A percentile compares a stretch with the other conserved stretches of the same genome.
These are phyloP conservation scores for Aurantiochytrium sp. DNA, from an alignment of 108 stramenopile species.

Conservation along the genomic window DNA sequence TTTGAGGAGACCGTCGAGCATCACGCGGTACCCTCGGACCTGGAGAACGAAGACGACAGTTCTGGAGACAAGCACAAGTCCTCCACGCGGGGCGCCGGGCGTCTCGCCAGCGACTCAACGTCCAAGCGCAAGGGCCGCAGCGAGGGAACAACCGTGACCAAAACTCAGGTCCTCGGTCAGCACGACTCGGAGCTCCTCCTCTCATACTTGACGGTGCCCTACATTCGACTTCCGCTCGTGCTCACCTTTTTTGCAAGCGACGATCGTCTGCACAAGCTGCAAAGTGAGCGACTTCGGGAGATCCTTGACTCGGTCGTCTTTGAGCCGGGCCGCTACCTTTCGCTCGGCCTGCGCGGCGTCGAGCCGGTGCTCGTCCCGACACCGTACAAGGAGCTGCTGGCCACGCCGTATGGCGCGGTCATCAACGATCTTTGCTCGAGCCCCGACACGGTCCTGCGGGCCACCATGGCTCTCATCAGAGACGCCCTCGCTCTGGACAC, in stretches of 20 bases:
- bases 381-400: constrained; percentile 30
- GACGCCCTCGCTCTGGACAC: constrained; percentile 37
- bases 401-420: constrained; percentile 36
- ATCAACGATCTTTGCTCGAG: constrained; percentile 31
- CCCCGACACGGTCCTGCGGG: not conserved
- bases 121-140: not conserved
- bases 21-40: not conserved
- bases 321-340: constrained; percentile 32
- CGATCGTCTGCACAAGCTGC: constrained; percentile 28
- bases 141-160: not conserved
- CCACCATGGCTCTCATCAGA: not conserved
- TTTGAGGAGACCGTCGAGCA: constrained; percentile 31
- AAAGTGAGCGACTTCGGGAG: not conserved
- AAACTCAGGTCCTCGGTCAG: not conserved
- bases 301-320: constrained; percentile 36
- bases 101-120: no score
- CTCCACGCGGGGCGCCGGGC: no score
- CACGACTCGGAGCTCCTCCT: constrained; percentile 35
- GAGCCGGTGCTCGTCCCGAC: constrained; percentile 39
- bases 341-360: constrained; percentile 31
- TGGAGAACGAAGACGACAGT: not conserved
- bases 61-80: no score
- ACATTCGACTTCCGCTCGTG: constrained; percentile 39
- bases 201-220: constrained; percentile 34
- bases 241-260: constrained; percentile 33